Evolutionary conservation across 345 rosid species (phyloP), one percentile per base, ranked within the genome.

Genomic region (Pelargonium nanum): DNA sequence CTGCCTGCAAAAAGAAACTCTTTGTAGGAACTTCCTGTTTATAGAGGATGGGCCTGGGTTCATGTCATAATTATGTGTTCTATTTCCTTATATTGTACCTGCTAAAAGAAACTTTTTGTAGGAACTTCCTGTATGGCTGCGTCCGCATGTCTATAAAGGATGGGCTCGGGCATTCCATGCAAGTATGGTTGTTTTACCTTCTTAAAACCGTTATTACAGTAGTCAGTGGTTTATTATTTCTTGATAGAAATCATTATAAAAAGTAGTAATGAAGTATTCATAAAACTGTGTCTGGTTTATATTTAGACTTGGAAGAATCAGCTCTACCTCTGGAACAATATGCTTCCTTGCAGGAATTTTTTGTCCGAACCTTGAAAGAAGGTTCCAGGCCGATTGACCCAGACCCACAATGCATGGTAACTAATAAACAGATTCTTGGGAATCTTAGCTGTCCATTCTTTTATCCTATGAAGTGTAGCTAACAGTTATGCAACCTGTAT

Each of bases 131-230:
- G 70, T 80, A 59, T 81, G 85, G 91, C 40, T 89, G 83, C 91
- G 97, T 40, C 91, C 97, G 1, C 70, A 66, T 83, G 83, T 86
- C 52, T 84, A 91, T 69, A 80, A 66, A 81, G 90, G 96, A 0
- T 93, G 97, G 97, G 89, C 97, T 55, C 91, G 90, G 7, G 97
- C 99, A 53, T 89, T 89, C 65, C 99, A 85, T 72, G 77, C 97
- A 76, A 84, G 97, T 89, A 87, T 57, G 82, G 63, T 63, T 53
- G 8, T 53, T 66, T 57, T 20, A 19, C 21, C 21, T 1, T 68
- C 19, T 68, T 26, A 28, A 20, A 19, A 21, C 28, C 19, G 20
- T 57, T 55, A 23, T 24, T 25, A 16, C 44, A 34, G 53, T 13
- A 19, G 50, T 26, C 59, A 26, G 59, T 25, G 19, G 7, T 57